These are phyloP conservation scores for Lactarius sanguifluus DNA, from an alignment of 768 basidiomycete species.

Conservation along the genomic window DNA sequence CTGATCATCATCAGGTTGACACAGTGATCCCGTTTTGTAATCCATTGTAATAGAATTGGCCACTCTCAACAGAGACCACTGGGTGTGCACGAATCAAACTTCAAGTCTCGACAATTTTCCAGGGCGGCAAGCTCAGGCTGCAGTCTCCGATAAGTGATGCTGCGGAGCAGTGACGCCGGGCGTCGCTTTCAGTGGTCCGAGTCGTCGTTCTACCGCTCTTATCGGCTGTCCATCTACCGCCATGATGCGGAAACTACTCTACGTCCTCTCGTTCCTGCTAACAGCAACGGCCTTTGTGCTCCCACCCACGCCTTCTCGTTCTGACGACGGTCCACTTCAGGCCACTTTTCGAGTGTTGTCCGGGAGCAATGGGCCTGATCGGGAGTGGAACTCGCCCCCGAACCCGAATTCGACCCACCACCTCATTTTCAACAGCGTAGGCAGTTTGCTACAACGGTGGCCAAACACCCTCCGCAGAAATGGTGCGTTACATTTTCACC, in stretches of 20 bases:
- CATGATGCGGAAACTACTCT: not conserved
- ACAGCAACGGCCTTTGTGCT: not conserved
- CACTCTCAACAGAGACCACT: too few species aligned
- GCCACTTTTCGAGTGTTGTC: not conserved
- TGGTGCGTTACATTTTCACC: constrained; percentile 13
- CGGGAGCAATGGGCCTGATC: not conserved
- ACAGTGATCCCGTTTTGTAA: too few species aligned
- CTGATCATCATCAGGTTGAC: too few species aligned
- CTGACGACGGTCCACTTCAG: constrained; percentile 32
- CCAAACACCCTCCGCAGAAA: constrained; percentile 37
- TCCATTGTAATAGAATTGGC: too few species aligned
- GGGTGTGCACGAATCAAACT: too few species aligned
- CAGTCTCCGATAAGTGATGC: too few species aligned
- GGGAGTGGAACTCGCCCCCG: constrained; percentile 29
- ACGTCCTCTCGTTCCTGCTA: not conserved
- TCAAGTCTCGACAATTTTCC: too few species aligned
- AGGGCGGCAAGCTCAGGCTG: too few species aligned
- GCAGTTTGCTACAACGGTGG: constrained; percentile 41
- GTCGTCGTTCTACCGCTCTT: not conserved
- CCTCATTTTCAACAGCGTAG: constrained; percentile 39
- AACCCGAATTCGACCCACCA: constrained; percentile 36
- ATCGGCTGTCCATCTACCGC: not conserved
- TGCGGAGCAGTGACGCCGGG: too few species aligned
- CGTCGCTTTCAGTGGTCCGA: too few species aligned
- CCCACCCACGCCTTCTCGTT: constrained; percentile 20